These are phyloP conservation scores for Telopea speciosissima DNA, from an alignment of 177 flowering plant genomes.

Conservation along the genomic window DNA sequence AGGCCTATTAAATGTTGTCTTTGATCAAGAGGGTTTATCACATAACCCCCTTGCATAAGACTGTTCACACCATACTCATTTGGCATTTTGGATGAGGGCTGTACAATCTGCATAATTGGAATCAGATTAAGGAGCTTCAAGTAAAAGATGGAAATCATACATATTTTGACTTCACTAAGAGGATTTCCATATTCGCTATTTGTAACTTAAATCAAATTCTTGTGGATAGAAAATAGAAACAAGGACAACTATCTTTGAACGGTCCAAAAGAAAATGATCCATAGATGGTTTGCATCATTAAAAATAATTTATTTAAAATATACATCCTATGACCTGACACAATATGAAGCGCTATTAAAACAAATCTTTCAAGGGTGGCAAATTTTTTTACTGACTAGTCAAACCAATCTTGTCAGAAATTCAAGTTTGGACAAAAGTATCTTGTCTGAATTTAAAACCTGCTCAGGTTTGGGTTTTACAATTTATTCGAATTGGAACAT, in stretches of 20 bases:
- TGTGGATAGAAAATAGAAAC: not conserved
- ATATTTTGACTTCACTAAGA: not conserved
- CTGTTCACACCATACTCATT: constrained; percentile 13
- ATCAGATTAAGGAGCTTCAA: not conserved
- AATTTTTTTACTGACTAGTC: too few relatives aligned
- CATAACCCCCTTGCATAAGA: constrained; percentile 13
- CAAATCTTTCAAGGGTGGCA: too few relatives aligned
- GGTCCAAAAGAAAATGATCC: not conserved
- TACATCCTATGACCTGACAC: not conserved
- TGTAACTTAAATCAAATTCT: not conserved
- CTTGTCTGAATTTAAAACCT: too few relatives aligned
- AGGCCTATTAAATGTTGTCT: constrained; percentile 17
- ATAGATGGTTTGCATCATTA: not conserved
- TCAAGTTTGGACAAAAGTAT: too few relatives aligned
- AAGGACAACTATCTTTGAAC: not conserved
- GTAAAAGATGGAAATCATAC: not conserved
- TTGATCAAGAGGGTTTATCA: constrained; percentile 19
- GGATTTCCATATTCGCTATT: not conserved
- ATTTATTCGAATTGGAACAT: too few relatives aligned
- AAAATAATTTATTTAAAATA: too few relatives aligned
- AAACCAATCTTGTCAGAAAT: too few relatives aligned
- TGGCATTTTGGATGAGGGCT: constrained; percentile 20
- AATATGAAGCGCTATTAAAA: not conserved
- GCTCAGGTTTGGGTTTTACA: too few relatives aligned
- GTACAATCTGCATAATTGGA: constrained; percentile 12